Percentiles rank a stretch among this genome's conserved stretches.
phyloP scores from a whole-genome alignment of 495 filamentous ascomycete species.

The Penicillium roqueforti region DNA sequence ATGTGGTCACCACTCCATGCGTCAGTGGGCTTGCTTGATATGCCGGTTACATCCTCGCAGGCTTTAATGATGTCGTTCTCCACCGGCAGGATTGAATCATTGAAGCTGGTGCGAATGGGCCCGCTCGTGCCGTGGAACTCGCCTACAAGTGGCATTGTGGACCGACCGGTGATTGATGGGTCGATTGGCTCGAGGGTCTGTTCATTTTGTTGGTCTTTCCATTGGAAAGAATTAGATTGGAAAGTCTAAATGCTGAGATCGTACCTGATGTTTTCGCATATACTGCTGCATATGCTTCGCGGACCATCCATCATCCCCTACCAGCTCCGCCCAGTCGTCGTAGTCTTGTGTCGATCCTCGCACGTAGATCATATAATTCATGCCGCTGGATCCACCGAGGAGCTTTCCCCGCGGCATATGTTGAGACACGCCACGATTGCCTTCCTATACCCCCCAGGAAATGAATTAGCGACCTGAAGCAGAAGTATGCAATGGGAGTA shows the following conservation, averaged over 20 bases:
- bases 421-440: constrained; percentile 18
- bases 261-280: constrained; percentile 27
- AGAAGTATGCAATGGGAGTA: not conserved
- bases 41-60: constrained; percentile 14
- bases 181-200: constrained; percentile 19
- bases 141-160: constrained; percentile 17
- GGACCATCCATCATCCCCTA: constrained; percentile 35
- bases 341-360: constrained; percentile 37
- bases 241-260: constrained; percentile 24
- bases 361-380: constrained; percentile 44
- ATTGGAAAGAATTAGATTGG: not conserved
- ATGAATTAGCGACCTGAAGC: not conserved
- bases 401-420: constrained; percentile 48
- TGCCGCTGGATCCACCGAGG: constrained; percentile 54
- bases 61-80: constrained; percentile 28
- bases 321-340: constrained; percentile 45
- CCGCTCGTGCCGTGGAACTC: constrained; percentile 29
- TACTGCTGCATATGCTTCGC: constrained; percentile 32
- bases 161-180: constrained; percentile 11
- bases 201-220: not conserved
- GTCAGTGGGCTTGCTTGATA: constrained; percentile 20
- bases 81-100: constrained; percentile 22
- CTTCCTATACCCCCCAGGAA: constrained; percentile 11
- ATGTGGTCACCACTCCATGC: constrained; percentile 36
- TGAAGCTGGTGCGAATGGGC: constrained; percentile 31